Base-by-base conservation (phyloP, 1,284 basidiomycete species). In the Ganoderma leucocontextum region DNA sequence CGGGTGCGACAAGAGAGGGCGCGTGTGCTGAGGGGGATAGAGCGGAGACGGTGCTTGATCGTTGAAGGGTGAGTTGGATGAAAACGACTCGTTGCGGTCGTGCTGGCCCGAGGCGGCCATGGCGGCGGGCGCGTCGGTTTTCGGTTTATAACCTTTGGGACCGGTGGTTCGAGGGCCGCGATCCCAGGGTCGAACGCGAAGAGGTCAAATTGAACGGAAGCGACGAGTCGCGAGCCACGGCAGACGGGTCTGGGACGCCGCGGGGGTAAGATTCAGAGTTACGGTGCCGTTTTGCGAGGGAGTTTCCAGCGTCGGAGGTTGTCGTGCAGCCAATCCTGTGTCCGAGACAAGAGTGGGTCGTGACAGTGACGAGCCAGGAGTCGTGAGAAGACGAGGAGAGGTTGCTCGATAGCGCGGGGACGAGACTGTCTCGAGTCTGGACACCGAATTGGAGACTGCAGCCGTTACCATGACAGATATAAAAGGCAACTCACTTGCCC, bases 1-100 rank as follows among this genome's bases (percentile, higher is more conserved):
- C 62, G 59, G 49, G 49, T 63, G 58, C n/a, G 65, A 29, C 22
- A 73, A 64, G 25, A 73, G 72, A 39, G 72, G 72, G 19, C 68
- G 67, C 39, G 64, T 19, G 2, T 53, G 44, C 41, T 49, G 55
- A 22, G 74, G 75, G 9, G 74, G 74, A 57, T 75, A 74, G 22
- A 33, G n/a, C 25, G 61, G 60, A 33, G 65, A 49, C n/a, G 64
- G 22, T 36, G 65, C 39, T 58, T 65, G 63, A 63, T 69, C 67
- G 65, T 39, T 25, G 65, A 73, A 69, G 49, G 72, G 72, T 39
- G 70, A 71, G 67, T 53, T 66, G 60, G 35, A 49, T n/a, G 65
- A 66, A n/a, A 58, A 47, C 53, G 65, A 66, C 33, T 62, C 60
- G 17, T 49, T 60, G 42, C 65, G 65, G 33, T 59, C 36, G 60